These are phyloP conservation scores for Aspergillus pseudoviridinutans DNA, from an alignment of 2,329 filamentous ascomycete species.

Conservation along the genomic window DNA sequence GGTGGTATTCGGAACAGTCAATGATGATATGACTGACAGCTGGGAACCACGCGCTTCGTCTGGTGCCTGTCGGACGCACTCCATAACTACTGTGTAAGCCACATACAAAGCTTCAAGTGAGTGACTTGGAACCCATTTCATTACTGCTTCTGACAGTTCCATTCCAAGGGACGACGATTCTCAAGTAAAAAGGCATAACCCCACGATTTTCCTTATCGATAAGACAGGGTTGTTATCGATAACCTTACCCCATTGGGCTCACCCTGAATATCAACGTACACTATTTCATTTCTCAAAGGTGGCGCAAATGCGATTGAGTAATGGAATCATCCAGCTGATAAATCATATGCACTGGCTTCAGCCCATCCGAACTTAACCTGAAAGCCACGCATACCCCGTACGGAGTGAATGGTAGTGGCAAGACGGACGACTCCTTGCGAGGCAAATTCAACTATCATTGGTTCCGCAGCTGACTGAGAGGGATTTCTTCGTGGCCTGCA, in stretches of 20 bases:
- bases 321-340: too few relatives aligned
- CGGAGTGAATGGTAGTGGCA: background rate
- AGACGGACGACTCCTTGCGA: background rate
- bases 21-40: conserved; percentile 9
- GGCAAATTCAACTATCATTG: background rate
- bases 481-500: background rate
- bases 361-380: background rate
- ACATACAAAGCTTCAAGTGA: background rate
- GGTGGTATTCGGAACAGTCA: conserved; percentile 13
- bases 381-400: background rate
- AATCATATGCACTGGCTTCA: background rate
- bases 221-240: background rate
- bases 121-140: background rate
- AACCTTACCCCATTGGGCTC: background rate
- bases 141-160: background rate
- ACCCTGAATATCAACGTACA: too few relatives aligned
- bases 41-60: background rate
- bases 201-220: background rate
- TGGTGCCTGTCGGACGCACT: background rate
- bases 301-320: background rate
- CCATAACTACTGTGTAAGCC: background rate
- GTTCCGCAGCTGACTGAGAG: background rate
- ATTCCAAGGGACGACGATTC: background rate
- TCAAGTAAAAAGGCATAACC: background rate
- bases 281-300: background rate